Evolutionary conservation across 2,329 filamentous ascomycete species (phyloP).

Genomic region (Dothidotthia symphoricarpi): DNA sequence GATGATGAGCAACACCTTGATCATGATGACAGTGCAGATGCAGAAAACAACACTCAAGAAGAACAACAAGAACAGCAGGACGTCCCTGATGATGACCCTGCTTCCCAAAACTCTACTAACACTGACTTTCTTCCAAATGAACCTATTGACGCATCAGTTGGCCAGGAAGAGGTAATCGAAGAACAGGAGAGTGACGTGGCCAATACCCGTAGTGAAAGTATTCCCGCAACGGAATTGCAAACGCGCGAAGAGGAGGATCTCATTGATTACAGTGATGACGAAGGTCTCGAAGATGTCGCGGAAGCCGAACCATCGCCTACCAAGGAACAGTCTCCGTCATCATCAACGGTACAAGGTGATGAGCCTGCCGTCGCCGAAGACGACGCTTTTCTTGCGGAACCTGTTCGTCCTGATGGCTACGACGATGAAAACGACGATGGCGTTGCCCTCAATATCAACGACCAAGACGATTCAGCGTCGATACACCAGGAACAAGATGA

Average conservation of each 20-base stretch:
- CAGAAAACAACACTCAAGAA: neutral
- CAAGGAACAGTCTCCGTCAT: conserved; percentile 25
- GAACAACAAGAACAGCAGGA: conserved; percentile 2
- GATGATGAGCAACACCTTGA: conserved; percentile 1
- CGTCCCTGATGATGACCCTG: neutral
- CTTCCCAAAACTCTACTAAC: conserved; percentile 2
- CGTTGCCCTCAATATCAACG: conserved; percentile 5
- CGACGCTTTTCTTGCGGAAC: conserved; percentile 1
- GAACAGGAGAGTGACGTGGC: neutral
- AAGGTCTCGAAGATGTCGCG: conserved; percentile 24
- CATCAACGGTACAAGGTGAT: conserved; percentile 38
- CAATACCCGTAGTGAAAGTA: conserved; percentile 5
- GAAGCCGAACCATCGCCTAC: conserved; percentile 7
- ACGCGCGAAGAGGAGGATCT: conserved; percentile 41
- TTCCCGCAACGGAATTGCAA: conserved; percentile 7
- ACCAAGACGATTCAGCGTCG: conserved; percentile 5
- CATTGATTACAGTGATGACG: conserved; percentile 54
- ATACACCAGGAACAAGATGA: conserved; percentile 11
- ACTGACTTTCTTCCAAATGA: neutral
- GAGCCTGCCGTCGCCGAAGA: conserved; percentile 17
- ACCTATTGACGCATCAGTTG: neutral
- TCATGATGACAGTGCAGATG: neutral
- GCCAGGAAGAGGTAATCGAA: neutral
- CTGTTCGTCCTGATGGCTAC: conserved; percentile 2
- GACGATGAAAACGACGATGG: conserved; percentile 5